Evolutionary conservation across 371 early-diverging fungal species (phyloP).

Genomic region (Lichtheimia ramosa): DNA sequence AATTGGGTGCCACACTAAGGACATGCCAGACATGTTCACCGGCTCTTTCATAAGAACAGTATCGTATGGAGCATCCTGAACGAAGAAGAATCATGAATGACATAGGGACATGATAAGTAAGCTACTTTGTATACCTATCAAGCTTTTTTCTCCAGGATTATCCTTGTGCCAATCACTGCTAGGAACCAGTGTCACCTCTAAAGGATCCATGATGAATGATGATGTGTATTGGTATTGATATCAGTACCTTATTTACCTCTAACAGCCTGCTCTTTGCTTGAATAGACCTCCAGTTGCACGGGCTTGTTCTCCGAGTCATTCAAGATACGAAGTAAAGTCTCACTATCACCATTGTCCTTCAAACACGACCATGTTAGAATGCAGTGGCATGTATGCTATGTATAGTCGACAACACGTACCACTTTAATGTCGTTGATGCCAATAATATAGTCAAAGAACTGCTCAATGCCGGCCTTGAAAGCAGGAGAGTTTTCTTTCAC

Average conservation of each 20-base stretch:
- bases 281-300: constrained; percentile 64
- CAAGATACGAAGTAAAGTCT: constrained; percentile 48
- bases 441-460: constrained; percentile 79
- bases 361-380: background rate
- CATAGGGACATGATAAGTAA: too few relatives aligned
- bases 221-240: background rate
- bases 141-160: constrained; percentile 44
- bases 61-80: constrained; percentile 72
- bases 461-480: constrained; percentile 66
- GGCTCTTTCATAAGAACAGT: constrained; percentile 68
- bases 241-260: constrained; percentile 42
- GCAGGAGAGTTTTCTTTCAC: constrained; percentile 74
- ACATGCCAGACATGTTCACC: constrained; percentile 77
- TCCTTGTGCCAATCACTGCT: constrained; percentile 49
- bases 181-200: constrained; percentile 62
- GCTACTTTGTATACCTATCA: constrained; percentile 4
- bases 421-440: constrained; percentile 62
- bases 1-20: constrained; percentile 57
- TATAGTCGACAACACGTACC: constrained; percentile 21
- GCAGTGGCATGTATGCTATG: background rate
- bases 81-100: background rate
- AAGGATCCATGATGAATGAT: background rate
- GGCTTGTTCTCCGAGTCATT: constrained; percentile 53
- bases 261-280: constrained; percentile 64
- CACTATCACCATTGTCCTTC: constrained; percentile 52